Percentiles rank a stretch among this genome's conserved stretches.
Evolutionary conservation across 2,329 filamentous ascomycete genomes (phyloP).

Genomic region (Verticillium albo-atrum): DNA sequence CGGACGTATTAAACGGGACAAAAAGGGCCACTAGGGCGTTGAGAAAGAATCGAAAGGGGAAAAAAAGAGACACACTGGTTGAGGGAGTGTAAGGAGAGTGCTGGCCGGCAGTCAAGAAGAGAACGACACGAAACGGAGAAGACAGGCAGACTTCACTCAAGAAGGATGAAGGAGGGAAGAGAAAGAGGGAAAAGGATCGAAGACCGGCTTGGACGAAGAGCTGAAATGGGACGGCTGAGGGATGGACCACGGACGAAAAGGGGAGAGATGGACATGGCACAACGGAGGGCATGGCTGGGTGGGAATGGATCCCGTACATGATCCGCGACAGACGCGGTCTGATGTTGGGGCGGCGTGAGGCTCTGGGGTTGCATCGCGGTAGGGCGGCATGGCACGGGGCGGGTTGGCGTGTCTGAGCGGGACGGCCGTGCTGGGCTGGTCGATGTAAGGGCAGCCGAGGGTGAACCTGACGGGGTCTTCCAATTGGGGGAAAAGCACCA

Average conservation of each 20-base stretch:
- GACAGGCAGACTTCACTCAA: constrained; percentile 4
- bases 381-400: neutral
- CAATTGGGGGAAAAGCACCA: too few species aligned
- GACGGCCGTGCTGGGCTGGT: neutral
- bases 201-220: neutral
- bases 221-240: neutral
- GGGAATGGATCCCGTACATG: neutral
- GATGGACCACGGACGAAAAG: neutral
- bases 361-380: neutral
- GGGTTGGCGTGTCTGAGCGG: neutral
- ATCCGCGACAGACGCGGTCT: neutral
- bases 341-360: neutral
- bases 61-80: constrained; percentile 6
- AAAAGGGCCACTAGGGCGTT: constrained; percentile 1
- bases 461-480: too few species aligned
- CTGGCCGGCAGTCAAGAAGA: constrained; percentile 3
- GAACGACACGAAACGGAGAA: constrained; percentile 6
- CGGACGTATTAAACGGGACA: constrained; percentile 3
- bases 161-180: constrained; percentile 1
- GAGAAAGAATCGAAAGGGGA: constrained; percentile 6
- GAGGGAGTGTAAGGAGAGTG: constrained; percentile 1
- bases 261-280: neutral
- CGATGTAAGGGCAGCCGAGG: neutral
- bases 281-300: neutral
- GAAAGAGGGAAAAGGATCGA: constrained; percentile 3